Evolutionary conservation across 495 filamentous ascomycete genomes (phyloP).

Genomic region (Cercophora samala): DNA sequence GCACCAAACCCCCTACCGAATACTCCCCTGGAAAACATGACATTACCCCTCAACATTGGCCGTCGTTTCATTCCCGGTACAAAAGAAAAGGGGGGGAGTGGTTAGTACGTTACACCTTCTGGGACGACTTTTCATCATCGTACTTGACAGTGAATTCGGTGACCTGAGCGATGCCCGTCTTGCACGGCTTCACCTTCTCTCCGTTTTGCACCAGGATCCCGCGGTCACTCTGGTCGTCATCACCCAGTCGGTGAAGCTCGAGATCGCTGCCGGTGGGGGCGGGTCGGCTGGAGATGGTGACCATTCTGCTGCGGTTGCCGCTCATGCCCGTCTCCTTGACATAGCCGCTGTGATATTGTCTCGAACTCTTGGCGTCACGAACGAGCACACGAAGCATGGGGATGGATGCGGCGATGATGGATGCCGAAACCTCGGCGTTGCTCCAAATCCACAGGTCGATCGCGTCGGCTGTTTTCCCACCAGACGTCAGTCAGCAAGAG

Average conservation of each 20-base stretch:
- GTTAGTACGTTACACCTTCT: no score
- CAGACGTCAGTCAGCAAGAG: not conserved
- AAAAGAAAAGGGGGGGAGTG: no score
- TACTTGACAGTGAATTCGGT: slow-evolving; percentile 13
- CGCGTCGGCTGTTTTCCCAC: slow-evolving; percentile 14
- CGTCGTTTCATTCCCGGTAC: no score
- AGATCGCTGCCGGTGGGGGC: not conserved
- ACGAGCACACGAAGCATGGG: slow-evolving; percentile 30
- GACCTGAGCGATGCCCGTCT: slow-evolving; percentile 13
- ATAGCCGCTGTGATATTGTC: slow-evolving; percentile 10
- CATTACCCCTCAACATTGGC: no score
- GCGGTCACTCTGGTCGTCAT: slow-evolving; percentile 15
- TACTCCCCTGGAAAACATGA: no score
- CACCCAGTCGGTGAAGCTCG: slow-evolving; percentile 14
- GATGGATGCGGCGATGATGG: slow-evolving; percentile 30
- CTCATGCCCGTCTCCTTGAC: slow-evolving; percentile 1
- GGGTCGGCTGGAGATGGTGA: slow-evolving; percentile 12
- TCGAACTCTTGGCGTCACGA: slow-evolving; percentile 19
- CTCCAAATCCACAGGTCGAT: slow-evolving; percentile 19
- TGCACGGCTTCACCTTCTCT: not conserved
- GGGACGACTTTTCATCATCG: not conserved
- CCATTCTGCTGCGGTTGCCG: slow-evolving; percentile 13
- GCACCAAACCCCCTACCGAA: no score
- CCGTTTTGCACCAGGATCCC: slow-evolving; percentile 5
- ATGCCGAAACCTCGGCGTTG: slow-evolving; percentile 24